Conservation (phyloP, 2,329 filamentous ascomycete genomes). For the Fusarium aywerte region DNA sequence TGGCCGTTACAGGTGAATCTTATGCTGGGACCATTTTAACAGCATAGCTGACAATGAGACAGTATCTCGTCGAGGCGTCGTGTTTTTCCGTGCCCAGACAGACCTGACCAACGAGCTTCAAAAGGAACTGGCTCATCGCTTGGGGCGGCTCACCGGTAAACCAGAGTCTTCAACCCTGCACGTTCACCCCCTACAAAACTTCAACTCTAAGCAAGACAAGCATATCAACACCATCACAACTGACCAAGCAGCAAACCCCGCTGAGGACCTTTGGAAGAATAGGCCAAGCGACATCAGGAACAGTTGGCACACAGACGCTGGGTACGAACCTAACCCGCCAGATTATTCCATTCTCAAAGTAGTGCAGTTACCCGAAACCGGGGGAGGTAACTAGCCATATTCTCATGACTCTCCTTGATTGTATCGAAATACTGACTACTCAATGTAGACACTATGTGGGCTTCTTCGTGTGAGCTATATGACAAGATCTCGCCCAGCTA, state of each 20-base stretch:
- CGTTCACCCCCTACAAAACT: neutral
- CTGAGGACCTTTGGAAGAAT: slow-evolving; percentile 8
- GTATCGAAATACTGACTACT: neutral
- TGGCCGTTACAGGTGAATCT: neutral
- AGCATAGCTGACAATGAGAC: neutral
- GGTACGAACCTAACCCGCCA: slow-evolving; percentile 1
- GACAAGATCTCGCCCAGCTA: slow-evolving; percentile 1
- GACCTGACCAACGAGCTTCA: neutral
- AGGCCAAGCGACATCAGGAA: slow-evolving; percentile 6
- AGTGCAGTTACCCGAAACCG: neutral
- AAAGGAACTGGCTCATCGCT: neutral
- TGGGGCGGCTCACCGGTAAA: neutral
- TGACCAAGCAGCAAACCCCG: neutral
- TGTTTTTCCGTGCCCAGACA: neutral
- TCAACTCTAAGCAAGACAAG: slow-evolving; percentile 1
- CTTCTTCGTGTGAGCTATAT: neutral
- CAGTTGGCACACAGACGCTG: slow-evolving; percentile 9
- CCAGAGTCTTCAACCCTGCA: slow-evolving; percentile 1
- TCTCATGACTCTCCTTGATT: neutral
- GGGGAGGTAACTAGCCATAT: neutral
- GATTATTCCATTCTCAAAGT: slow-evolving; percentile 6
- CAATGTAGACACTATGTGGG: neutral
- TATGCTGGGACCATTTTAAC: no score
- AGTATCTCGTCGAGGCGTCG: slow-evolving; percentile 1
- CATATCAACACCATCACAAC: slow-evolving; percentile 9